Conservation (phyloP, 768 basidiomycete species). For the Leccinellum luteum region DNA sequence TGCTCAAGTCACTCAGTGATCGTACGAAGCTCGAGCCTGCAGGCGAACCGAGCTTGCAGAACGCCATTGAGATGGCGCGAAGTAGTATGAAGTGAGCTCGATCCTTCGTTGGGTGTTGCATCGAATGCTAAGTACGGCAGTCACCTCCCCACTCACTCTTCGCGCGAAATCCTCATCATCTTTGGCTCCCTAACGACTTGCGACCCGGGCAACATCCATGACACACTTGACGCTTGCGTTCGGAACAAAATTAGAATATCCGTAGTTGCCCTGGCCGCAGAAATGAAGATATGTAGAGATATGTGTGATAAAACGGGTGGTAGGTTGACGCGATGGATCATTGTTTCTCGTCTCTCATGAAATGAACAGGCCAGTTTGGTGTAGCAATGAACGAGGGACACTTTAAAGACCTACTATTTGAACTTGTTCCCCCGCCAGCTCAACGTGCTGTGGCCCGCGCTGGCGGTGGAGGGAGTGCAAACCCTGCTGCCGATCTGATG, state of each 20-base stretch:
- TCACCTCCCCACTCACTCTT: conserved; percentile 96
- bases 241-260: conserved; percentile 86
- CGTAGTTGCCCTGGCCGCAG: conserved; percentile 91
- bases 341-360: conserved; percentile 8
- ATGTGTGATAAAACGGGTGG: conserved; percentile 92
- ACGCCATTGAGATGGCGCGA: conserved; percentile 95
- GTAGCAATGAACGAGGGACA: conserved; percentile 99
- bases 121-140: conserved; percentile 39
- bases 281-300: conserved; percentile 96
- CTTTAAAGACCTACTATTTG: conserved; percentile 93
- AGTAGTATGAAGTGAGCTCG: conserved; percentile 79
- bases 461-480: conserved; percentile 44
- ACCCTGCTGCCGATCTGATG: conserved; percentile 86
- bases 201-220: conserved; percentile 95
- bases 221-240: conserved; percentile 84
- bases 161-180: conserved; percentile 90
- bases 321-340: conserved; percentile 27
- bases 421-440: conserved; percentile 92
- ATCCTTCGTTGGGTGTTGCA: background rate
- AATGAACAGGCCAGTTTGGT: conserved; percentile 70
- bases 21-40: conserved; percentile 84
- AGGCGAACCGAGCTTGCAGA: conserved; percentile 95
- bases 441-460: conserved; percentile 56
- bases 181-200: conserved; percentile 96
- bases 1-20: conserved; percentile 81